A percentile compares a stretch with the other conserved stretches of the same genome.
phyloP scores from a whole-genome alignment of 768 basidiomycete species.

The Trametes meyenii region DNA sequence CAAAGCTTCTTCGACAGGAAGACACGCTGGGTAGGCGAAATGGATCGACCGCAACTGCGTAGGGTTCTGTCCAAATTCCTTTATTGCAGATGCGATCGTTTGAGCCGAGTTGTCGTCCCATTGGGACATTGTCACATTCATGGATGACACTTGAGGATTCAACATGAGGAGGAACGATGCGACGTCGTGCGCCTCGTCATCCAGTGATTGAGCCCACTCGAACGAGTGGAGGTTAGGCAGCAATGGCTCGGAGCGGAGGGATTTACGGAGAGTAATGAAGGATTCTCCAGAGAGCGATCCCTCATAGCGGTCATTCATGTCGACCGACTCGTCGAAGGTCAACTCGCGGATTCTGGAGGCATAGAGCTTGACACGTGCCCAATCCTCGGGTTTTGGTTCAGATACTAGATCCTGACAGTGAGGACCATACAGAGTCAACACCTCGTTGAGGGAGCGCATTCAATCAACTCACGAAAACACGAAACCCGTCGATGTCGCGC shows the following conservation, averaged over 20 bases:
- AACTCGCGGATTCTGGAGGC: conserved; percentile 9
- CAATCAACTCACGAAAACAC: background rate
- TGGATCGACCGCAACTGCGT: conserved; percentile 7
- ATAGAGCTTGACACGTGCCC: conserved; percentile 15
- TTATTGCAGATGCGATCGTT: conserved; percentile 2
- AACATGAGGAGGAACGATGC: conserved; percentile 12
- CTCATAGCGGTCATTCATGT: background rate
- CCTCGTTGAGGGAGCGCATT: background rate
- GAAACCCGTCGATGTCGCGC: background rate
- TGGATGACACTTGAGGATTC: conserved; percentile 4
- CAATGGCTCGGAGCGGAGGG: background rate
- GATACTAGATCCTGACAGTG: background rate
- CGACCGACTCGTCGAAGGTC: no score
- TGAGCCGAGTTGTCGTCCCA: background rate
- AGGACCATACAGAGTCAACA: background rate
- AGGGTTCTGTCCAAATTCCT: background rate
- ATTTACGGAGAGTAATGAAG: background rate
- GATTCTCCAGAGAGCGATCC: background rate
- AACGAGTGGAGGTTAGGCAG: conserved; percentile 18
- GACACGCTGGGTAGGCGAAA: background rate
- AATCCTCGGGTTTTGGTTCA: conserved; percentile 13
- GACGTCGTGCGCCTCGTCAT: background rate
- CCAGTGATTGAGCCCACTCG: conserved; percentile 1
- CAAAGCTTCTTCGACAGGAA: background rate
- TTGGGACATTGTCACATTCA: conserved; percentile 3